Conservation (phyloP, 768 basidiomycete genomes). For the Gymnopilus dilepis region DNA sequence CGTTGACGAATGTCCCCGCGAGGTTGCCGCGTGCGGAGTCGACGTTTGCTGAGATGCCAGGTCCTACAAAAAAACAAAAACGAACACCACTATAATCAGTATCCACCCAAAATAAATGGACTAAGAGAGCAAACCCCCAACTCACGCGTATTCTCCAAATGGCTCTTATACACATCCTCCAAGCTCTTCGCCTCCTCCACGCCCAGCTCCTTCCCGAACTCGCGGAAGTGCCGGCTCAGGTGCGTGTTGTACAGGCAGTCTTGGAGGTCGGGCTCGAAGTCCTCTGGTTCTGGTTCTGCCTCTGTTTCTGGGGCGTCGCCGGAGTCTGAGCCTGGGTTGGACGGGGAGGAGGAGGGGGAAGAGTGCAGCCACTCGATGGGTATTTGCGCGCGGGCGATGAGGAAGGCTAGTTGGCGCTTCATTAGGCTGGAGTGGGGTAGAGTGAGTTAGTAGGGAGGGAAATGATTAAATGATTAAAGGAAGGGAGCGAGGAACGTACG, state of each 20-base stretch:
- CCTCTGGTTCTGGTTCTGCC: too few relatives aligned
- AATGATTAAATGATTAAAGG: neutral
- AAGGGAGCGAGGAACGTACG: conserved; percentile 51
- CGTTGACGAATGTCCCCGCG: conserved; percentile 97
- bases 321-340: too few relatives aligned
- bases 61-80: conserved; percentile 45
- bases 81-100: neutral
- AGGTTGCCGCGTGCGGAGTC: conserved; percentile 95
- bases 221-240: conserved; percentile 83
- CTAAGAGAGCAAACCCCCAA: neutral
- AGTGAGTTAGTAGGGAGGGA: too few relatives aligned
- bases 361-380: conserved; percentile 88
- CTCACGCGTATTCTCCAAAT: conserved; percentile 88
- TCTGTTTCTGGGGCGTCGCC: conserved; percentile 59
- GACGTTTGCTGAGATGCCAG: conserved; percentile 73
- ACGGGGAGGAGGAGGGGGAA: conserved; percentile 43
- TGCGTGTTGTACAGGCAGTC: conserved; percentile 88
- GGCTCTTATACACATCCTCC: conserved; percentile 97
- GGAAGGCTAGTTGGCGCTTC: conserved; percentile 93
- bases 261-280: conserved; percentile 67
- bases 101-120: neutral
- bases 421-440: conserved; percentile 78
- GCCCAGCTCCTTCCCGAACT: conserved; percentile 93
- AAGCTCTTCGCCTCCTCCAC: conserved; percentile 89
- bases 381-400: conserved; percentile 91